Conservation (phyloP, 1,284 basidiomycete genomes). For the Erythrobasidium hasegawianum region DNA sequence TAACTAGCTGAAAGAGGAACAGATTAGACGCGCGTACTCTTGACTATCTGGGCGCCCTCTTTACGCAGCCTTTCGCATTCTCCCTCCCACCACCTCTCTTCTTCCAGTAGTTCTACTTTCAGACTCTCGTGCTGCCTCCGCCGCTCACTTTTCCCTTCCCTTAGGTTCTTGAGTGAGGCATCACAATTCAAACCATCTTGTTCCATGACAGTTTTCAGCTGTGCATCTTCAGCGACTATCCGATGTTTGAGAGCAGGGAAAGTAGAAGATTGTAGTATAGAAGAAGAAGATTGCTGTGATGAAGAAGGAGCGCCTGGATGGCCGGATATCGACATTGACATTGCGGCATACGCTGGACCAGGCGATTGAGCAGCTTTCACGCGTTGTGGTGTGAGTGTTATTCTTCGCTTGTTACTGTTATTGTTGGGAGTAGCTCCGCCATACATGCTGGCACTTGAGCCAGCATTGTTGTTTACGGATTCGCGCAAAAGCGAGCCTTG, state of each 20-base stretch:
- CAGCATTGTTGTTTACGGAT: slow-evolving; percentile 27
- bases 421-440: background rate
- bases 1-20: too few species aligned
- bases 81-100: slow-evolving; percentile 37
- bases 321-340: slow-evolving; percentile 5
- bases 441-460: background rate
- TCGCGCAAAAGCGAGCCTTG: background rate
- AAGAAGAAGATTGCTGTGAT: too few species aligned
- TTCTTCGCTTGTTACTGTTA: background rate
- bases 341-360: background rate
- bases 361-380: slow-evolving; percentile 10
- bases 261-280: slow-evolving; percentile 2
- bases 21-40: too few species aligned
- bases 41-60: slow-evolving; percentile 39
- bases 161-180: slow-evolving; percentile 43
- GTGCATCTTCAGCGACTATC: slow-evolving; percentile 35
- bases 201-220: slow-evolving; percentile 33
- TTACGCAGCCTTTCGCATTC: slow-evolving; percentile 40
- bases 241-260: slow-evolving; percentile 28
- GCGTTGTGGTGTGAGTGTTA: slow-evolving; percentile 21
- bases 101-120: slow-evolving; percentile 40
- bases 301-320: background rate
- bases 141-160: slow-evolving; percentile 42
- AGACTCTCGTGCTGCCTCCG: slow-evolving; percentile 34
- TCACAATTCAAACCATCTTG: slow-evolving; percentile 37